Percentiles rank a stretch among this genome's conserved stretches.
Conservation (phyloP, 78 protist genomes). For the Dictyostelium firmibasis region DNA sequence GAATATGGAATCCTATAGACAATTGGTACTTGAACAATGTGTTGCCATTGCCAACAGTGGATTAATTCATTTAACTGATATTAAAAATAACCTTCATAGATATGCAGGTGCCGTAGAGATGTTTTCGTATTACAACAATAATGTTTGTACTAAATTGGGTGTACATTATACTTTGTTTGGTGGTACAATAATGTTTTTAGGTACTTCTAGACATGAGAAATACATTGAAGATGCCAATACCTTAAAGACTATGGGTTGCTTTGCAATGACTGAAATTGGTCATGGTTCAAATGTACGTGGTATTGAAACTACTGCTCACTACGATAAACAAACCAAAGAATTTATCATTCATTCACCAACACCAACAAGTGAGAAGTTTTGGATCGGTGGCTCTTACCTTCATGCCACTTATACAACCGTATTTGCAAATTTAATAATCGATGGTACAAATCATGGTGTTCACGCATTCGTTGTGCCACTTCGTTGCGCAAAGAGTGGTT, state of each 20-base stretch:
- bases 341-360: constrained; percentile 88
- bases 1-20: neutral
- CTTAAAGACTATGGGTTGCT: constrained; percentile 70
- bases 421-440: constrained; percentile 80
- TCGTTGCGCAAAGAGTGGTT: neutral
- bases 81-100: neutral
- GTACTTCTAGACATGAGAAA: constrained; percentile 59
- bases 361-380: constrained; percentile 87
- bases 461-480: constrained; percentile 80
- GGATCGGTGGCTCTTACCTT: constrained; percentile 89
- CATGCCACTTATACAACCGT: constrained; percentile 85
- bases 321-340: constrained; percentile 75
- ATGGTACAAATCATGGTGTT: constrained; percentile 82
- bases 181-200: constrained; percentile 79
- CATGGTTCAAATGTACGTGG: constrained; percentile 73
- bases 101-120: neutral
- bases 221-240: constrained; percentile 37
- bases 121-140: neutral
- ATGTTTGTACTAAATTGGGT: constrained; percentile 53
- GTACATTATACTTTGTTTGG: constrained; percentile 79
- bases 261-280: constrained; percentile 85
- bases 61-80: neutral
- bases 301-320: constrained; percentile 93
- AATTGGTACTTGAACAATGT: constrained; percentile 15
- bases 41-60: constrained; percentile 12